These are phyloP conservation scores for Tetrapisispora arboricola DNA, from an alignment of 805 yeast genomes.

Conservation along the genomic window DNA sequence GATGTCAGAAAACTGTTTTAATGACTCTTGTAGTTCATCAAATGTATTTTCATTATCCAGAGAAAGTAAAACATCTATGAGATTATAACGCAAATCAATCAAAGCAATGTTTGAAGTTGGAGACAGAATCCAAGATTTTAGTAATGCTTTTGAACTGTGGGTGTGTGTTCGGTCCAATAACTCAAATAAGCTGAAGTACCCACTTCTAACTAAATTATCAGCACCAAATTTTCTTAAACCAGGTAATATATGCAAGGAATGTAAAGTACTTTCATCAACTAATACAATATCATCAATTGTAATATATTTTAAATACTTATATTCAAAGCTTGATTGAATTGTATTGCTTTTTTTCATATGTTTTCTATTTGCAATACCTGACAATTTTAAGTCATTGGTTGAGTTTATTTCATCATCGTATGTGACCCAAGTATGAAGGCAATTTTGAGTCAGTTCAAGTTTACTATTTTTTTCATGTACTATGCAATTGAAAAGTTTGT, in stretches of 20 bases:
- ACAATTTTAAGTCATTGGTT: not conserved
- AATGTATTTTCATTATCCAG: slow-evolving; percentile 13
- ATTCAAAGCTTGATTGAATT: not conserved
- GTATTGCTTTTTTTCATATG: not conserved
- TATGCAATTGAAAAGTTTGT: not conserved
- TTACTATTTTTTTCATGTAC: not conserved
- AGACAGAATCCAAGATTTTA: slow-evolving; percentile 29
- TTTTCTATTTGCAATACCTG: not conserved
- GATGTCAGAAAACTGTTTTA: slow-evolving; percentile 27
- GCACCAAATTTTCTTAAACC: slow-evolving; percentile 5
- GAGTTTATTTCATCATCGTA: not conserved
- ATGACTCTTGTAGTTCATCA: slow-evolving; percentile 12
- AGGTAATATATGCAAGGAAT: slow-evolving; percentile 20
- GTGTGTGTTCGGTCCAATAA: slow-evolving; percentile 20
- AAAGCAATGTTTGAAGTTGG: slow-evolving; percentile 25
- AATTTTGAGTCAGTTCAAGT: not conserved
- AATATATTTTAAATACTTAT: not conserved
- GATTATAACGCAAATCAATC: slow-evolving; percentile 25
- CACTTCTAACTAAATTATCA: slow-evolving; percentile 10
- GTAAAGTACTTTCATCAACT: slow-evolving; percentile 19
- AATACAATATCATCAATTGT: slow-evolving; percentile 9
- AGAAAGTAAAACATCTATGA: slow-evolving; percentile 19
- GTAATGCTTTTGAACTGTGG: slow-evolving; percentile 21
- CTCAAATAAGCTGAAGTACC: slow-evolving; percentile 15
- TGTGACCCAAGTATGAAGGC: not conserved